Evolutionary conservation across 164 flowering plant genomes (phyloP).

Genomic region (Stephania cephalantha): DNA sequence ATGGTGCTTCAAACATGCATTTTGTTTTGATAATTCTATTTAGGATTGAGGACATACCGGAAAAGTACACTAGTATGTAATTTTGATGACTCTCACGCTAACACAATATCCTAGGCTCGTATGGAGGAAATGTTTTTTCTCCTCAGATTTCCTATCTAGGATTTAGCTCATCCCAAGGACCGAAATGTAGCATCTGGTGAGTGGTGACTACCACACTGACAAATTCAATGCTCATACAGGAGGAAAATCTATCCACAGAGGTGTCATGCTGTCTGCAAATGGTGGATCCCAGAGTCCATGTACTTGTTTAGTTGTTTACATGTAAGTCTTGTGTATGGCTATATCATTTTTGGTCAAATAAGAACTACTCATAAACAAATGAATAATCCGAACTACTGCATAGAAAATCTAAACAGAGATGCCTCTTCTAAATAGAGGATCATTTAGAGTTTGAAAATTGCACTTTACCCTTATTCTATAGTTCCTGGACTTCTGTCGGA

Average conservation of each 20-base stretch:
- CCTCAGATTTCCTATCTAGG: no score
- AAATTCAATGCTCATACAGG: not conserved
- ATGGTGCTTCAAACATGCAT: not conserved
- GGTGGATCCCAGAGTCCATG: not conserved
- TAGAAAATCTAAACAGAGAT: not conserved
- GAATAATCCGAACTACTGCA: not conserved
- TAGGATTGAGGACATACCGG: not conserved
- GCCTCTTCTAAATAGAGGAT: slow-evolving; percentile 5
- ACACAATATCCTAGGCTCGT: not conserved
- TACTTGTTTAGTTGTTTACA: not conserved
- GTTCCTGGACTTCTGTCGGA: slow-evolving; percentile 68
- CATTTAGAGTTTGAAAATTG: not conserved
- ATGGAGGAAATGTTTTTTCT: not conserved
- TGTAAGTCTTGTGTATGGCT: not conserved
- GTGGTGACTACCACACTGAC: not conserved
- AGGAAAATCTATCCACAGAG: no score
- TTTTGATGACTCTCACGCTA: not conserved
- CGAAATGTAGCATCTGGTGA: no score
- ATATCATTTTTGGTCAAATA: not conserved
- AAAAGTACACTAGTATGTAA: not conserved
- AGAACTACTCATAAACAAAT: not conserved
- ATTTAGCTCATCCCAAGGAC: no score
- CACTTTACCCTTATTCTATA: slow-evolving; percentile 65
- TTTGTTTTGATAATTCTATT: no score
- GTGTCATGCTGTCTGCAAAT: not conserved